Evolutionary conservation across 78 protist species (phyloP), one percentile per base, ranked within the genome.

Genomic region (Bodo saltans): DNA sequence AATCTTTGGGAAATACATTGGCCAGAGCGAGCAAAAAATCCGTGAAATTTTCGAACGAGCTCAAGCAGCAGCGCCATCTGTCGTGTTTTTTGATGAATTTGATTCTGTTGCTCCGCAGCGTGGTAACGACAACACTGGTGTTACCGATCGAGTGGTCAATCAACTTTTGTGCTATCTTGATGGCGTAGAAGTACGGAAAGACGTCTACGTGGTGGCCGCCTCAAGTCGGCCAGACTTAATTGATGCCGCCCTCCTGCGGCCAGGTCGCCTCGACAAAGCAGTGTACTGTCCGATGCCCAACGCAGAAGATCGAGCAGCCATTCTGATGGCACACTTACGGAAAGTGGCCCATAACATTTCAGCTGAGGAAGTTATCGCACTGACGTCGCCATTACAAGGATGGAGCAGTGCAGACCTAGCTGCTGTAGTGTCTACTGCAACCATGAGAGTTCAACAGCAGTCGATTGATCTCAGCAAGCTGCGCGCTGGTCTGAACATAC

Each of bases 61-160:
- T 0, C 72, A 69, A 69, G 87, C 91, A 26, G 93, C 96, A 25
- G 39, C 68, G 28, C 99, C 99, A 12, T 94, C 95, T 69, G 79
- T 97, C 29, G 72, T 96, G 34, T 96, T 97, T 74, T 93, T 96
- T 26, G 98, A 96, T 72, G 98, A 96, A 47, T 91, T 95, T 67
- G 98, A 95, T 28, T 81, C 97, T 4, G 72, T 94, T 33, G 97
- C 97, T 0, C 94, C 93, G 0, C 41, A 89, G 35, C 80, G 92
- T 30, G 92, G 94, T 3, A 88, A 87, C 68, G 95, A 89, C 79
- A 79, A 68, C 42, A 86, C 96, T 0, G 97, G 95, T 38, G 97
- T 96, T 3, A 94, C 97, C 11, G 98, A 96, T 86, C 84, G 97
- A 1, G 97, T 96, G 11, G 98, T 96, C 70, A 96, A 96, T 78